Conservation (phyloP, 306 rosid genomes). For the Prunus fruticosa region DNA sequence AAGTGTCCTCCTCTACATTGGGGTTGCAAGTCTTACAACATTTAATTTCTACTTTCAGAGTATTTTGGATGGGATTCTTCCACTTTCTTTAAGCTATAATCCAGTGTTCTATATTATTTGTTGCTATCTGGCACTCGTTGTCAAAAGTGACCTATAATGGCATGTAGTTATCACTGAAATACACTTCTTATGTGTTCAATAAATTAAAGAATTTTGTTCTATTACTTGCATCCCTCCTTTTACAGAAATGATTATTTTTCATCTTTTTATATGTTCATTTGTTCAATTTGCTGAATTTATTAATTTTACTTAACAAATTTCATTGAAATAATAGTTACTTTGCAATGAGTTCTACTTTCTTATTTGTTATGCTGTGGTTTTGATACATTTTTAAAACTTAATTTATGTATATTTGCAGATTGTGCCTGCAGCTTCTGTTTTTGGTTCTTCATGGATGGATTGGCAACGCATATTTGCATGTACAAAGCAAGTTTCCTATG, state of each 20-base stretch:
- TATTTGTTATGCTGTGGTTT: not conserved
- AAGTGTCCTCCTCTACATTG: conserved; percentile 26
- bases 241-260: not conserved
- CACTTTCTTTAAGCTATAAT: not conserved
- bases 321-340: not conserved
- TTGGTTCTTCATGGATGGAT: conserved; percentile 75
- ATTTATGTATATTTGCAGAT: conserved; percentile 38
- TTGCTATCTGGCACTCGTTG: not conserved
- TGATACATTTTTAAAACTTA: not conserved
- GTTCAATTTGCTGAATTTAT: not conserved
- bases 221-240: not conserved
- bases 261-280: not conserved
- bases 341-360: not conserved
- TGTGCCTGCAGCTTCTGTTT: conserved; percentile 78
- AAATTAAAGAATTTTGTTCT: not conserved
- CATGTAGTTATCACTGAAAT: not conserved
- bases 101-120: not conserved
- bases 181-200: not conserved
- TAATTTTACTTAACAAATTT: not conserved
- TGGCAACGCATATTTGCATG: conserved; percentile 80
- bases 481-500: conserved; percentile 48
- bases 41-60: not conserved
- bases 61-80: not conserved
- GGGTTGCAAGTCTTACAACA: not conserved
- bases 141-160: not conserved